Evolutionary conservation across 495 filamentous ascomycete species (phyloP).

Genomic region (Terfezia claveryi): DNA sequence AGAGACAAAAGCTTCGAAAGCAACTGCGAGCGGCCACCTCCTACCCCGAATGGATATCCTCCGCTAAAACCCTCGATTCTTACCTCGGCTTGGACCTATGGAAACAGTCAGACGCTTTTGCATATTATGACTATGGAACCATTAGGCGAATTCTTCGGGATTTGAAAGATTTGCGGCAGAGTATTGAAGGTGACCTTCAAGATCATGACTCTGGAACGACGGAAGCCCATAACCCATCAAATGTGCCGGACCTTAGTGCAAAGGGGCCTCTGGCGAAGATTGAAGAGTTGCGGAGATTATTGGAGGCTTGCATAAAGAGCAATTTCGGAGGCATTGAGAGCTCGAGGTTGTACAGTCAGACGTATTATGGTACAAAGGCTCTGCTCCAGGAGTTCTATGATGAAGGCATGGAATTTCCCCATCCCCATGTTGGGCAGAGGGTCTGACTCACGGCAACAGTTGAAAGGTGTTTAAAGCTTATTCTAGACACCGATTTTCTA

Average conservation of each 20-base stretch:
- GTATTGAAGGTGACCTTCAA: slow-evolving; percentile 33
- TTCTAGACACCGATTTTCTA: slow-evolving; percentile 43
- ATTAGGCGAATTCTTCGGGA: slow-evolving; percentile 53
- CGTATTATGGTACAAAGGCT: slow-evolving; percentile 88
- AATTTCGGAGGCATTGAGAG: slow-evolving; percentile 96
- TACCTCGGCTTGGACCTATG: slow-evolving; percentile 66
- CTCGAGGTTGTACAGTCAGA: slow-evolving; percentile 76
- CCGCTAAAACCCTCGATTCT: slow-evolving; percentile 55
- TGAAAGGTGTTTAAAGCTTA: slow-evolving; percentile 38
- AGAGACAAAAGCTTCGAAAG: slow-evolving; percentile 42
- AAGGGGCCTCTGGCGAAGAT: slow-evolving; percentile 27
- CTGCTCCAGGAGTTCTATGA: slow-evolving; percentile 76
- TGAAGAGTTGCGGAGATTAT: slow-evolving; percentile 49
- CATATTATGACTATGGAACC: slow-evolving; percentile 79
- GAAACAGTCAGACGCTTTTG: slow-evolving; percentile 76
- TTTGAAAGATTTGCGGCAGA: slow-evolving; percentile 36
- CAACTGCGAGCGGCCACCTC: slow-evolving; percentile 44
- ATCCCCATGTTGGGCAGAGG: neutral
- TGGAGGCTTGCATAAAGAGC: slow-evolving; percentile 86
- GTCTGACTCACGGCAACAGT: slow-evolving; percentile 20
- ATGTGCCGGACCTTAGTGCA: slow-evolving; percentile 2
- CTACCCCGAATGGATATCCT: slow-evolving; percentile 63
- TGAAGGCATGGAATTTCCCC: slow-evolving; percentile 31
- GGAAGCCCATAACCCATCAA: slow-evolving; percentile 5
- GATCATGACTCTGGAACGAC: slow-evolving; percentile 11